A percentile compares a stretch with the other conserved stretches of the same genome.
phyloP scores from a whole-genome alignment of 2,329 filamentous ascomycete species.

The Cryoendolithus antarcticus region DNA sequence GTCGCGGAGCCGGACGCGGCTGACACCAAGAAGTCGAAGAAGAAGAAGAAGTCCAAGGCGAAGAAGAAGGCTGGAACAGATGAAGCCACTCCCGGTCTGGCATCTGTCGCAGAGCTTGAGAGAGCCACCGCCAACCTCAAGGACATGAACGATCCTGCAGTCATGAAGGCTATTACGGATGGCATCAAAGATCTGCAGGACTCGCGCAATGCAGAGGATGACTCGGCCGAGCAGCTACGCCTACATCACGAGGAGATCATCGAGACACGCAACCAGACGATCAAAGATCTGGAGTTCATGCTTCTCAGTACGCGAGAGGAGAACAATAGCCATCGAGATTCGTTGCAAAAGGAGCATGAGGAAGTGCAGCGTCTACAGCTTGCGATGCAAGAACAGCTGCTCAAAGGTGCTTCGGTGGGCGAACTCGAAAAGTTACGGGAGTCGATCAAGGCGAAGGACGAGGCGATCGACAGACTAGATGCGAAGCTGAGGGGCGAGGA shows the following conservation, averaged over 20 bases:
- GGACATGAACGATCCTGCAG: background rate
- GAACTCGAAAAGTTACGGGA: conserved; percentile 17
- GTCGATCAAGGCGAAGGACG: conserved; percentile 15
- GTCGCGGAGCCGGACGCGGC: conserved; percentile 17
- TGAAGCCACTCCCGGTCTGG: conserved; percentile 11
- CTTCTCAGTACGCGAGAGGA: conserved; percentile 23
- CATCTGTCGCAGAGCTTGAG: conserved; percentile 9
- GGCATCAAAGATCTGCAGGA: conserved; percentile 9
- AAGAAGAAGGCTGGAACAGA: conserved; percentile 55
- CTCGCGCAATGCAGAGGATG: conserved; percentile 1
- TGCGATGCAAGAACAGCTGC: conserved; percentile 19
- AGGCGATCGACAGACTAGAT: conserved; percentile 7
- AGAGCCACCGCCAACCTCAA: conserved; percentile 11
- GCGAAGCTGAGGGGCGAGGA: conserved; percentile 12
- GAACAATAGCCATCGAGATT: too few species aligned
- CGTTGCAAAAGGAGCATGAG: too few species aligned
- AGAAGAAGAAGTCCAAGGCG: conserved; percentile 66
- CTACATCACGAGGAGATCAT: conserved; percentile 16
- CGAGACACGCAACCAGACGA: conserved; percentile 55
- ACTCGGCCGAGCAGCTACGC: conserved; percentile 7
- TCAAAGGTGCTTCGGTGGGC: conserved; percentile 14
- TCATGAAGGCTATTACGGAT: conserved; percentile 2
- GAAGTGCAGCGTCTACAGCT: too few species aligned
- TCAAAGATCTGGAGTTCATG: conserved; percentile 58
- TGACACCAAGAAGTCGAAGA: conserved; percentile 58